Conservation (phyloP, 1,284 basidiomycete species). For the Tilletia walkeri region DNA sequence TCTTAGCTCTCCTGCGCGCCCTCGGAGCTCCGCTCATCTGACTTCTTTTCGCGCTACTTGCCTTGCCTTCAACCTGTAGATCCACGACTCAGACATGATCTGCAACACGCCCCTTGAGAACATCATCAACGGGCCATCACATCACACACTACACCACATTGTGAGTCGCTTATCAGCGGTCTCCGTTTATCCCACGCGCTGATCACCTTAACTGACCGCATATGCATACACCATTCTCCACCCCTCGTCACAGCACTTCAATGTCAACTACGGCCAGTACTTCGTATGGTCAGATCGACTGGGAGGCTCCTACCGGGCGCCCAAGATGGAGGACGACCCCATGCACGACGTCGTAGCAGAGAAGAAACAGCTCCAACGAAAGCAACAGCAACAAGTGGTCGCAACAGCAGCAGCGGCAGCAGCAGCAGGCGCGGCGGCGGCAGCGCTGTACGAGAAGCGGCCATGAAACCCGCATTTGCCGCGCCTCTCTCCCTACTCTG, state of each 20-base stretch:
- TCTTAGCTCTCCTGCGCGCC: background rate
- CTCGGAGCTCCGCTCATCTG: background rate
- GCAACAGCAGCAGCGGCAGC: too few species aligned
- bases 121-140: slow-evolving; percentile 93
- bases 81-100: slow-evolving; percentile 99
- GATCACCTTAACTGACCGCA: background rate
- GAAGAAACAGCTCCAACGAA: slow-evolving; percentile 16
- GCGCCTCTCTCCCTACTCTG: too few species aligned
- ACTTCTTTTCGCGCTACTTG: background rate
- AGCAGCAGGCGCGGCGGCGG: too few species aligned
- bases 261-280: slow-evolving; percentile 91
- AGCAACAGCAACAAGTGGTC: slow-evolving; percentile 7
- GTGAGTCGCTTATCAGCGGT: background rate
- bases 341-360: slow-evolving; percentile 63
- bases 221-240: background rate
- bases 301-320: slow-evolving; percentile 82
- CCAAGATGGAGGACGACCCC: slow-evolving; percentile 79
- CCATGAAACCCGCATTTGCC: too few species aligned
- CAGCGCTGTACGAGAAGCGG: too few species aligned
- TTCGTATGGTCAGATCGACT: slow-evolving; percentile 90
- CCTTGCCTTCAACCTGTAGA: slow-evolving; percentile 60
- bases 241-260: slow-evolving; percentile 67
- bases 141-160: slow-evolving; percentile 93
- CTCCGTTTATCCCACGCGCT: background rate
- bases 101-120: slow-evolving; percentile 84